A percentile compares a stretch with the other conserved stretches of the same genome.
phyloP scores from a whole-genome alignment of 1,139 yeast species.

The Geotrichum restrictum region DNA sequence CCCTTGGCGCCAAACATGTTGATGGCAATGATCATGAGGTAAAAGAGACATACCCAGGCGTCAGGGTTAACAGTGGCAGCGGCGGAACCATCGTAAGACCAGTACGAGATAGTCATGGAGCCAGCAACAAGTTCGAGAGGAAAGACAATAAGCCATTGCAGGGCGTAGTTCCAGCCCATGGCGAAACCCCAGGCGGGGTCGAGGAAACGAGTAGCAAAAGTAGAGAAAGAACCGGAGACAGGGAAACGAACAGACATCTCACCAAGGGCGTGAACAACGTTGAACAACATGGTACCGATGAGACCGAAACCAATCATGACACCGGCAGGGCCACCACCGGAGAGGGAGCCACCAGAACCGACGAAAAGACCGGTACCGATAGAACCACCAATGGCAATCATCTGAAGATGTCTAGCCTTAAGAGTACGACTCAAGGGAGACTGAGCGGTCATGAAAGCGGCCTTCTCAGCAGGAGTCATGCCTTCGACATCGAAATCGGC shows the following conservation, averaged over 20 bases:
- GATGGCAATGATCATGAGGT: slow-evolving; percentile 50
- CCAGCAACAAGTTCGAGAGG: slow-evolving; percentile 82
- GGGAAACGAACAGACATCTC: slow-evolving; percentile 72
- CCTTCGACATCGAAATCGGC: slow-evolving; percentile 59
- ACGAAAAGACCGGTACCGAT: slow-evolving; percentile 69
- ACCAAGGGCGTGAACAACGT: slow-evolving; percentile 70
- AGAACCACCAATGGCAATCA: slow-evolving; percentile 74
- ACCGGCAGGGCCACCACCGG: slow-evolving; percentile 72
- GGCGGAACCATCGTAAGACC: slow-evolving; percentile 38
- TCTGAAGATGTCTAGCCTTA: slow-evolving; percentile 48
- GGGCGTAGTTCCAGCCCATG: slow-evolving; percentile 75
- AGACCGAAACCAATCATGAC: slow-evolving; percentile 60
- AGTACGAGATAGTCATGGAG: slow-evolving; percentile 63
- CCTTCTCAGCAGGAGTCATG: slow-evolving; percentile 45
- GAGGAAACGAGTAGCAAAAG: slow-evolving; percentile 59
- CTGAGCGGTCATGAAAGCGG: slow-evolving; percentile 29
- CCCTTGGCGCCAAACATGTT: slow-evolving; percentile 72
- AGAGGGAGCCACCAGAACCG: slow-evolving; percentile 62
- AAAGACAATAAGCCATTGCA: slow-evolving; percentile 74
- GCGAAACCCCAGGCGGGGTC: slow-evolving; percentile 81
- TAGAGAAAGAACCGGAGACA: slow-evolving; percentile 67
- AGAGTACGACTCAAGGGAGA: slow-evolving; percentile 40
- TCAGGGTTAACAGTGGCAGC: slow-evolving; percentile 43
- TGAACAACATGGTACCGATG: slow-evolving; percentile 62
- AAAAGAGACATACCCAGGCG: slow-evolving; percentile 64